phyloP scores from a whole-genome alignment of 208 protist genomes.

The Balamuthia mandrillaris region DNA sequence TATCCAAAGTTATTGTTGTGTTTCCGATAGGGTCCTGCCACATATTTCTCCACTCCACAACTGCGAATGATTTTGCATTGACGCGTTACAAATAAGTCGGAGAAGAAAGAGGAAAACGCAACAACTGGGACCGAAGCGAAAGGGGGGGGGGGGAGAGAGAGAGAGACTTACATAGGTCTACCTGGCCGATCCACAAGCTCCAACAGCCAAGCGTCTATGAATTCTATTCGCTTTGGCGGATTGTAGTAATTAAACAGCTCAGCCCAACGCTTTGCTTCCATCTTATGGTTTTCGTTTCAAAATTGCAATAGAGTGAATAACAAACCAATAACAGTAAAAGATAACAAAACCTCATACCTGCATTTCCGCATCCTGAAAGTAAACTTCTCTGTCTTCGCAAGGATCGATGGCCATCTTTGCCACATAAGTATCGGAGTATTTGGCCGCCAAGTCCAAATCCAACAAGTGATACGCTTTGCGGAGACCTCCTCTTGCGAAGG shows the following conservation, averaged over 20 bases:
- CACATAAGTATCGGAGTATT: not conserved
- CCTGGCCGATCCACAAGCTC: constrained; percentile 49
- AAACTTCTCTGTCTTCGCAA: not conserved
- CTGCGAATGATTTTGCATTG: no score
- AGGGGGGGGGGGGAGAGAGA: no score
- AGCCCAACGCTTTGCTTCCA: constrained; percentile 32
- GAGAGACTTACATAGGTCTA: constrained; percentile 14
- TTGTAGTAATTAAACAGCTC: constrained; percentile 44
- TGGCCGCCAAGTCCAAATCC: not conserved
- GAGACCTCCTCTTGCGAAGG: constrained; percentile 45
- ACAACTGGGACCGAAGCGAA: no score
- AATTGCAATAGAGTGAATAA: constrained; percentile 43
- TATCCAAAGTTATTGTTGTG: constrained; percentile 66
- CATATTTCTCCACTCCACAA: constrained; percentile 60
- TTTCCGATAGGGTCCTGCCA: constrained; percentile 54
- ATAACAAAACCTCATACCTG: not conserved
- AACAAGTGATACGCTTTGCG: constrained; percentile 11
- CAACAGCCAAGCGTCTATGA: constrained; percentile 50
- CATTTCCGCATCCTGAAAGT: not conserved
- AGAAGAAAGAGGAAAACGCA: no score
- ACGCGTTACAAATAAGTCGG: no score
- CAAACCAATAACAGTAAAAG: not conserved
- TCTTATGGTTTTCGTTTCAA: no score
- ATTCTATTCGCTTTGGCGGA: constrained; percentile 63
- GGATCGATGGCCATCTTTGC: not conserved